Evolutionary conservation across 1,284 basidiomycete genomes (phyloP).

Genomic region (Heterobasidion parviporum): DNA sequence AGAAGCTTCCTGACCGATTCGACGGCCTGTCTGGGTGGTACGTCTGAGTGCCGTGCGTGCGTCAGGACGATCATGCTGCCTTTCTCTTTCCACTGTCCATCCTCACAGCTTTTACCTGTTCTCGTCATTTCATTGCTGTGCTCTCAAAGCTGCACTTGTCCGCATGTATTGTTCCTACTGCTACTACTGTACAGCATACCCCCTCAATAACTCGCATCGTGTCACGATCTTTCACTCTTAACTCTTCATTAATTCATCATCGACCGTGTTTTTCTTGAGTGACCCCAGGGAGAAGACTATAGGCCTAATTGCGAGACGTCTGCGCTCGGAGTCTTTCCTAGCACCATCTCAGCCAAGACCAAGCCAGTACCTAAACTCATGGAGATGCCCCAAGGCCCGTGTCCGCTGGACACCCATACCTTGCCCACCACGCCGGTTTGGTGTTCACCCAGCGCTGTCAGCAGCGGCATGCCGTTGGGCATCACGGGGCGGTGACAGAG

Average conservation of each 20-base stretch:
- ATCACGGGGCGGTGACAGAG: slow-evolving; percentile 29
- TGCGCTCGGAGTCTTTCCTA: slow-evolving; percentile 22
- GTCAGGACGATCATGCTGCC: not conserved
- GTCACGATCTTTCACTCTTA: not conserved
- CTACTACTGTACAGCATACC: slow-evolving; percentile 2
- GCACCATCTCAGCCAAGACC: slow-evolving; percentile 24
- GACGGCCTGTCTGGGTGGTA: not conserved
- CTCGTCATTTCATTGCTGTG: not conserved
- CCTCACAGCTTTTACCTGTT: not conserved
- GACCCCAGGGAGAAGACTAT: no score
- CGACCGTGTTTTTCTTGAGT: no score
- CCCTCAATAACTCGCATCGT: not conserved
- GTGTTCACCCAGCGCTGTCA: slow-evolving; percentile 19
- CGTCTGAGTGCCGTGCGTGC: not conserved
- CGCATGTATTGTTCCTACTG: not conserved
- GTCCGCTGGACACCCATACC: slow-evolving; percentile 25
- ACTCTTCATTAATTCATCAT: not conserved
- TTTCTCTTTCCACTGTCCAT: slow-evolving; percentile 1
- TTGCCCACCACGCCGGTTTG: slow-evolving; percentile 17
- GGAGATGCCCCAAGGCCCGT: slow-evolving; percentile 30
- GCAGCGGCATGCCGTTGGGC: slow-evolving; percentile 21
- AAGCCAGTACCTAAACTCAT: slow-evolving; percentile 26
- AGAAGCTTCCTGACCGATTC: not conserved
- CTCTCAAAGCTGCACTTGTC: not conserved
- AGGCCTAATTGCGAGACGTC: slow-evolving; percentile 16